phyloP scores from a whole-genome alignment of 169 alveolate species.

The Babesia bovis region DNA sequence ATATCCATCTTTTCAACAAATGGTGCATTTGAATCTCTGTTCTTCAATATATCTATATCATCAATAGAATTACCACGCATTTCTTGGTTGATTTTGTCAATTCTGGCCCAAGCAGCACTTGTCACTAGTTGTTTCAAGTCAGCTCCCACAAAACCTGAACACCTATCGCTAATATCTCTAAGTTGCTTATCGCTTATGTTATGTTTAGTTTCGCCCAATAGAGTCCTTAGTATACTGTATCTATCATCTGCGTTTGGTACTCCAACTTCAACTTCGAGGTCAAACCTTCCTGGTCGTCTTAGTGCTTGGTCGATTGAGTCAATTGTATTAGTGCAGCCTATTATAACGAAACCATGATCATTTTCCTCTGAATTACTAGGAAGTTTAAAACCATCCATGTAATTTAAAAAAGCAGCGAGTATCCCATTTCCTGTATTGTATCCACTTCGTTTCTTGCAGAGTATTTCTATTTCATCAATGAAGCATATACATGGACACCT shows the following conservation, averaged over 20 bases:
- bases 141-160: slow-evolving; percentile 87
- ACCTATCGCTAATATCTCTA: slow-evolving; percentile 63
- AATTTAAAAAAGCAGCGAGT: slow-evolving; percentile 46
- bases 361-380: not conserved
- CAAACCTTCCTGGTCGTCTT: slow-evolving; percentile 97
- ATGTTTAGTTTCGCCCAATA: slow-evolving; percentile 67
- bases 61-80: not conserved
- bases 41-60: not conserved
- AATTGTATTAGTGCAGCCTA: slow-evolving; percentile 92
- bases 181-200: slow-evolving; percentile 60
- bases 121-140: slow-evolving; percentile 76
- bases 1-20: not conserved
- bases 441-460: slow-evolving; percentile 67
- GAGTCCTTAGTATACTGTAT: slow-evolving; percentile 78
- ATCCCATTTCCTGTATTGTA: slow-evolving; percentile 15
- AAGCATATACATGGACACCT: slow-evolving; percentile 54
- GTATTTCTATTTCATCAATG: slow-evolving; percentile 78
- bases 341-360: slow-evolving; percentile 69
- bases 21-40: too few species aligned
- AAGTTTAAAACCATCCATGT: slow-evolving; percentile 47
- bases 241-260: slow-evolving; percentile 91
- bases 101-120: slow-evolving; percentile 61
- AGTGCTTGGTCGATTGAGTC: slow-evolving; percentile 90
- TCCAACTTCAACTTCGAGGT: slow-evolving; percentile 90
- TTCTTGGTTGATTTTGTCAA: slow-evolving; percentile 12